Percentiles rank a stretch among this genome's conserved stretches.
These are phyloP conservation scores for Colletotrichum spaethianum DNA, from an alignment of 2,329 filamentous ascomycete species.

Conservation along the genomic window DNA sequence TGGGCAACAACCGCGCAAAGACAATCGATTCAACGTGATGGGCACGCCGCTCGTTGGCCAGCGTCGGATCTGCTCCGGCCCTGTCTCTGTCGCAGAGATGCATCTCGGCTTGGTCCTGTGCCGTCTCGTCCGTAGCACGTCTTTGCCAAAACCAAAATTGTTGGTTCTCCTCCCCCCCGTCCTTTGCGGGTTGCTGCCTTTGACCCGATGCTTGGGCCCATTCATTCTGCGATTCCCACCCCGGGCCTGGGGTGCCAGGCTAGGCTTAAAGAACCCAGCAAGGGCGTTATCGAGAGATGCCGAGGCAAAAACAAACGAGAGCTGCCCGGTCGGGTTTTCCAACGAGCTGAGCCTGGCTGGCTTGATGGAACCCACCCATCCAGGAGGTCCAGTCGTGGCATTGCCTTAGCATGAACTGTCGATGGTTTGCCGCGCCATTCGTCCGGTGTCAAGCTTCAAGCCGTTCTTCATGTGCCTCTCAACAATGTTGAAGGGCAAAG, in stretches of 20 bases:
- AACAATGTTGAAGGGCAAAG: constrained; percentile 25
- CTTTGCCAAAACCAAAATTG: neutral
- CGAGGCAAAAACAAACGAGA: constrained; percentile 21
- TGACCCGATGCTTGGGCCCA: constrained; percentile 18
- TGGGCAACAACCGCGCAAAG: constrained; percentile 13
- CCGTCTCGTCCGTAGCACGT: neutral
- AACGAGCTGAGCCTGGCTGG: constrained; percentile 5
- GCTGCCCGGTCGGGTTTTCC: neutral
- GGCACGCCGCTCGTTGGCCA: neutral
- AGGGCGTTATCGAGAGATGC: constrained; percentile 36
- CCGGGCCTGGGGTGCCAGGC: constrained; percentile 11
- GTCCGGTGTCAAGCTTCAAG: constrained; percentile 29
- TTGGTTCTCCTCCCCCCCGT: neutral
- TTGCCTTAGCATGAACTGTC: constrained; percentile 8
- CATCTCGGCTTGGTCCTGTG: neutral
- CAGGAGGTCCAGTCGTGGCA: neutral
- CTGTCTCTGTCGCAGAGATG: neutral
- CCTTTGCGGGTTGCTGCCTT: neutral
- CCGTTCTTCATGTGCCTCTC: constrained; percentile 39
- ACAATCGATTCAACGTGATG: constrained; percentile 10
- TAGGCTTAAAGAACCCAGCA: constrained; percentile 4
- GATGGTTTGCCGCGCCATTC: constrained; percentile 29
- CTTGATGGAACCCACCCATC: constrained; percentile 11
- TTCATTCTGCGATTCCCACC: neutral
- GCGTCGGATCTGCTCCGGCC: neutral